These are phyloP conservation scores for Hericium rajendrae DNA, from an alignment of 768 basidiomycete species.

Conservation along the genomic window DNA sequence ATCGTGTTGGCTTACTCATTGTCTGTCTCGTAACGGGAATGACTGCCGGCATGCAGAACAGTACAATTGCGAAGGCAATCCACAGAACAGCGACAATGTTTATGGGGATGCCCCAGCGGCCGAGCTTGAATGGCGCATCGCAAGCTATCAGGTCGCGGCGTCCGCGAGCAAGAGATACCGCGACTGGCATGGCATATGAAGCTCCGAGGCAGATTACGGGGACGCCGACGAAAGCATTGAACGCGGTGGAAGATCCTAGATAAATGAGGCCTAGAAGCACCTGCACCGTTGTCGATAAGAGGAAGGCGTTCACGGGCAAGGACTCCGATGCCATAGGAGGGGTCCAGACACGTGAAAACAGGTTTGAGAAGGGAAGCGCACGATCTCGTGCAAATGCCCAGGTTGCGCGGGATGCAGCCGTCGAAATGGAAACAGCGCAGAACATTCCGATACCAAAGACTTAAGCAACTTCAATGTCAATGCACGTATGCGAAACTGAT, in stretches of 20 bases:
- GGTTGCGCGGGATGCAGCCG: conserved; percentile 58
- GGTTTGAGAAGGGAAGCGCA: conserved; percentile 44
- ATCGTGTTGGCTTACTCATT: conserved; percentile 34
- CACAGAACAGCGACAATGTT: conserved; percentile 50
- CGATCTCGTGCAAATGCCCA: conserved; percentile 66
- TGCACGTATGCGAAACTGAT: not conserved
- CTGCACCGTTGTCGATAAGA: conserved; percentile 49
- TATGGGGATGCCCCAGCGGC: conserved; percentile 32
- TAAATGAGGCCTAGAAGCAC: conserved; percentile 53
- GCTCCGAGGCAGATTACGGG: conserved; percentile 57
- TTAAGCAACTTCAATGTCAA: conserved; percentile 1
- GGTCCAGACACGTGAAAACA: conserved; percentile 36
- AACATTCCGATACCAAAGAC: conserved; percentile 51
- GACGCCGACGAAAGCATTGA: conserved; percentile 61
- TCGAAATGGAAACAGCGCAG: conserved; percentile 57
- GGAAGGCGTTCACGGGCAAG: conserved; percentile 50
- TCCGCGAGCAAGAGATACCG: conserved; percentile 37
- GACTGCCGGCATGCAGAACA: conserved; percentile 62
- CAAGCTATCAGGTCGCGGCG: conserved; percentile 28
- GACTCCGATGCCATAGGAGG: conserved; percentile 26
- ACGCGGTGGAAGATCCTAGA: conserved; percentile 52
- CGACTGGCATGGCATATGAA: conserved; percentile 55
- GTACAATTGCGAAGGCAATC: conserved; percentile 49
- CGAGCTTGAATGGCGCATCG: conserved; percentile 44
- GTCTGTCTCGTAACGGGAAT: conserved; percentile 42